Percentiles rank a stretch among this genome's conserved stretches.
Conservation (phyloP, 768 basidiomycete species). For the Clitopilus passeckerianus region DNA sequence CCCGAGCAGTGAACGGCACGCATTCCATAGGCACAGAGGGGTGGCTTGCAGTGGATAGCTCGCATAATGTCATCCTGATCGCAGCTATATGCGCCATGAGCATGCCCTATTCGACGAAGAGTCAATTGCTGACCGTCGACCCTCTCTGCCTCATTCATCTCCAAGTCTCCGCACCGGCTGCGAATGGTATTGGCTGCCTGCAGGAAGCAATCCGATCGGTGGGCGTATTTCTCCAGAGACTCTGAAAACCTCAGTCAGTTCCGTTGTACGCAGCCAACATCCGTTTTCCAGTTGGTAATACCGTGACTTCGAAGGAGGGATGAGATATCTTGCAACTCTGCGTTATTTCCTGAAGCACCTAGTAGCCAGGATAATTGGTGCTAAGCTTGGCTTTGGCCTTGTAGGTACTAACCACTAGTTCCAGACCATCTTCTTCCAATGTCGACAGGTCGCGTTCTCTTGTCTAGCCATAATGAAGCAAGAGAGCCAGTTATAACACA, state of each 20-base stretch:
- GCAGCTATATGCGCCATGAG: slow-evolving; percentile 41
- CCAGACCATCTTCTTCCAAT: too few species aligned
- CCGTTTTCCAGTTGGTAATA: not conserved
- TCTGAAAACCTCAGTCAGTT: slow-evolving; percentile 1
- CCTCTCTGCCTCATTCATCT: slow-evolving; percentile 56
- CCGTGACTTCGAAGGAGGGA: slow-evolving; percentile 7
- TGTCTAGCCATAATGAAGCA: not conserved
- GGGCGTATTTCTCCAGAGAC: slow-evolving; percentile 32
- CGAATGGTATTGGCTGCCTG: slow-evolving; percentile 43
- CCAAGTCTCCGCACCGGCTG: slow-evolving; percentile 47
- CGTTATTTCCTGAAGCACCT: not conserved
- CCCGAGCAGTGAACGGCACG: slow-evolving; percentile 21
- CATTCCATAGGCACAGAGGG: slow-evolving; percentile 70
- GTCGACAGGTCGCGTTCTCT: not conserved
- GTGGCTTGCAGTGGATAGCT: slow-evolving; percentile 69
- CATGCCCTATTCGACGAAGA: not conserved
- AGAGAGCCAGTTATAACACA: not conserved
- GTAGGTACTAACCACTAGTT: too few species aligned
- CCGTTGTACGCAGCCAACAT: too few species aligned
- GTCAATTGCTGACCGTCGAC: slow-evolving; percentile 43
- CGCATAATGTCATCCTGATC: slow-evolving; percentile 75
- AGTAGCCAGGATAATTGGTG: not conserved
- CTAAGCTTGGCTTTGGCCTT: too few species aligned
- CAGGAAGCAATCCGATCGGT: slow-evolving; percentile 61
- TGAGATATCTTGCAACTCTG: not conserved